phyloP scores from a whole-genome alignment of 2,329 filamentous ascomycete species.

The Sclerotiophoma versabilis region DNA sequence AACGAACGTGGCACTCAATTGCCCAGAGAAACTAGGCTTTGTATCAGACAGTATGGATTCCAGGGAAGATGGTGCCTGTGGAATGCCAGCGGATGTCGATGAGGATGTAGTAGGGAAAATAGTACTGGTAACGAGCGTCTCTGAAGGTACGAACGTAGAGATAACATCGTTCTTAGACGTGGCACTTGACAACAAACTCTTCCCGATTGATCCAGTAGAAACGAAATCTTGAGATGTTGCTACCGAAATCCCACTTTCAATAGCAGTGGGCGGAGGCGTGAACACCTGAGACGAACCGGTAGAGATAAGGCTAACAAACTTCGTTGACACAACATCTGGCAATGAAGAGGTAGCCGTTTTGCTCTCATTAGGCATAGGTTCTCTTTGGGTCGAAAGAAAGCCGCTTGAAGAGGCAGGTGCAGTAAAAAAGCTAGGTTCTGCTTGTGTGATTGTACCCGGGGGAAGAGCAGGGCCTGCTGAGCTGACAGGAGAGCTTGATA shows the following conservation, averaged over 20 bases:
- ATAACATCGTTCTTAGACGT: neutral
- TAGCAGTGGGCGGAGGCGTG: neutral
- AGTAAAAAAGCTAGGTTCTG: neutral
- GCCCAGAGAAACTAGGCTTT: neutral
- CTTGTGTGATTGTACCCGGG: neutral
- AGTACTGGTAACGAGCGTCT: neutral
- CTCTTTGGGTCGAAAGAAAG: neutral
- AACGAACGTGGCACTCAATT: neutral
- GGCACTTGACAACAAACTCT: neutral
- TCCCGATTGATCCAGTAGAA: neutral
- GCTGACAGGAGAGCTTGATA: neutral
- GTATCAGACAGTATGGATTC: neutral
- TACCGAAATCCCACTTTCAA: neutral
- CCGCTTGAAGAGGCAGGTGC: neutral
- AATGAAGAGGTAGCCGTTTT: neutral
- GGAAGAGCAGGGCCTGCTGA: neutral
- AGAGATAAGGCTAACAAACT: neutral
- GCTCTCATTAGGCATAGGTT: neutral
- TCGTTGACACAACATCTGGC: neutral
- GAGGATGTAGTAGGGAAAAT: neutral
- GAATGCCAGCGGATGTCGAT: neutral
- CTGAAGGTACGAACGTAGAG: conserved; percentile 2
- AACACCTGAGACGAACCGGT: neutral
- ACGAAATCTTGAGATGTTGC: neutral
- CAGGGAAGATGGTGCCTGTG: neutral